Evolutionary conservation across 257 asterid species (phyloP).

Genomic region (Penstemon davidsonii): DNA sequence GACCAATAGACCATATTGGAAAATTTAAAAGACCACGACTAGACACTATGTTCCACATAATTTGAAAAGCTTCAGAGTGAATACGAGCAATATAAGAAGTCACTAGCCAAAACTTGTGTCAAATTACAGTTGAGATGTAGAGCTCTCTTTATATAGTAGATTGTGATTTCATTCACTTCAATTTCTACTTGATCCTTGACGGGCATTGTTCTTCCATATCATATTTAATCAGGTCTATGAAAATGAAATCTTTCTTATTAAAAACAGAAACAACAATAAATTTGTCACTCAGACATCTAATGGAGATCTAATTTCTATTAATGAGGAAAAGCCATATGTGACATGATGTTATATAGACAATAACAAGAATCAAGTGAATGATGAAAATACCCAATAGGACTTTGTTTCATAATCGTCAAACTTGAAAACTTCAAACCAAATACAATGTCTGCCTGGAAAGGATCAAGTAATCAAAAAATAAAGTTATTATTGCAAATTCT

Average conservation of each 20-base stretch:
- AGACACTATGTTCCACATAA: neutral
- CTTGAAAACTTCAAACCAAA: constrained; percentile 90
- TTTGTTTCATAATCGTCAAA: constrained; percentile 76
- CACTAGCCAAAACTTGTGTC: neutral
- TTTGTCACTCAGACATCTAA: neutral
- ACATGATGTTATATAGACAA: constrained; percentile 20
- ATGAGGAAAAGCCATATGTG: constrained; percentile 1
- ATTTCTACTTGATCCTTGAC: neutral
- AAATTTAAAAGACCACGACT: neutral
- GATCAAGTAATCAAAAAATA: constrained; percentile 21
- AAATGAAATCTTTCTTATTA: neutral
- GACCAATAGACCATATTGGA: no score
- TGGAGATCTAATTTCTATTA: neutral
- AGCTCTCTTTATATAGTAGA: neutral
- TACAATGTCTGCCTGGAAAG: constrained; percentile 58
- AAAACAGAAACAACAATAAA: neutral
- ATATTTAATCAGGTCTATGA: neutral
- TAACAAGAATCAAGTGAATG: constrained; percentile 17
- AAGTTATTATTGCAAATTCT: constrained; percentile 19
- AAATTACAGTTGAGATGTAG: constrained; percentile 6
- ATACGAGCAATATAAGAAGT: neutral
- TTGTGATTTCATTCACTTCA: neutral
- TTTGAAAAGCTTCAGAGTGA: neutral
- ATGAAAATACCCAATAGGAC: constrained; percentile 60
- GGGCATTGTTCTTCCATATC: constrained; percentile 21